These are phyloP conservation scores for Sporothrix brasiliensis DNA, from an alignment of 2,329 filamentous ascomycete species.

Conservation along the genomic window DNA sequence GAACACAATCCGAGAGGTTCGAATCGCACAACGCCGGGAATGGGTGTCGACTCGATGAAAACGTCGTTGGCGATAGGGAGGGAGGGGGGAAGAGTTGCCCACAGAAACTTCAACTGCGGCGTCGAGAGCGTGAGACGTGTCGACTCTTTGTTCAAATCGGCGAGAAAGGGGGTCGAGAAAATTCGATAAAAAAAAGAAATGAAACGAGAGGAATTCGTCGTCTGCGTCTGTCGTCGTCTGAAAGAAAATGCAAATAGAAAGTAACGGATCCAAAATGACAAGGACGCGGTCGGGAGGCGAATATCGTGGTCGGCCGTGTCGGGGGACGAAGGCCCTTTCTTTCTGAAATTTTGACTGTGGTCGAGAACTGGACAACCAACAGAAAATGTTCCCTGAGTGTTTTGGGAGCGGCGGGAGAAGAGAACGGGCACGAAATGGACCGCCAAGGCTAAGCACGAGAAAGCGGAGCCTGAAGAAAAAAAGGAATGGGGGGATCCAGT, in stretches of 20 bases:
- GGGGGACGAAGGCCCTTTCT: constrained; percentile 16
- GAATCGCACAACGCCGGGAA: constrained; percentile 12
- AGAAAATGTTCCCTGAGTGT: constrained; percentile 18
- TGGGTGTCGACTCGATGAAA: constrained; percentile 14
- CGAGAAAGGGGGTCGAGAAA: constrained; percentile 5
- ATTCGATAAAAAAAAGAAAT: neutral
- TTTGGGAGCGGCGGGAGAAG: constrained; percentile 27
- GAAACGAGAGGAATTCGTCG: constrained; percentile 23
- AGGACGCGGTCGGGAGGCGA: constrained; percentile 26
- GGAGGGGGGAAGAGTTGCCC: constrained; percentile 1
- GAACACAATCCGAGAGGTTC: constrained; percentile 16
- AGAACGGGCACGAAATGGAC: constrained; percentile 31
- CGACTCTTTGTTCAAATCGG: constrained; percentile 18
- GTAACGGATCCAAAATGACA: constrained; percentile 26
- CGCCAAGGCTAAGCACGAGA: constrained; percentile 30
- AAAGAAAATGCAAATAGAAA: constrained; percentile 1
- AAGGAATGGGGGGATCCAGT: constrained; percentile 13
- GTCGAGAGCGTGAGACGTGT: constrained; percentile 3
- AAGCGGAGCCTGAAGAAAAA: constrained; percentile 29
- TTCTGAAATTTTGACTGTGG: constrained; percentile 7
- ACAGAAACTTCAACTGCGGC: neutral
- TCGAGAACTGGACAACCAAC: neutral
- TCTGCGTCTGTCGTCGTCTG: constrained; percentile 25
- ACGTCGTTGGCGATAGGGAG: neutral
- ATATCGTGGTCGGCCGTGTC: constrained; percentile 25